Evolutionary conservation across 306 rosid genomes (phyloP).

Genomic region (Malus sylvestris): DNA sequence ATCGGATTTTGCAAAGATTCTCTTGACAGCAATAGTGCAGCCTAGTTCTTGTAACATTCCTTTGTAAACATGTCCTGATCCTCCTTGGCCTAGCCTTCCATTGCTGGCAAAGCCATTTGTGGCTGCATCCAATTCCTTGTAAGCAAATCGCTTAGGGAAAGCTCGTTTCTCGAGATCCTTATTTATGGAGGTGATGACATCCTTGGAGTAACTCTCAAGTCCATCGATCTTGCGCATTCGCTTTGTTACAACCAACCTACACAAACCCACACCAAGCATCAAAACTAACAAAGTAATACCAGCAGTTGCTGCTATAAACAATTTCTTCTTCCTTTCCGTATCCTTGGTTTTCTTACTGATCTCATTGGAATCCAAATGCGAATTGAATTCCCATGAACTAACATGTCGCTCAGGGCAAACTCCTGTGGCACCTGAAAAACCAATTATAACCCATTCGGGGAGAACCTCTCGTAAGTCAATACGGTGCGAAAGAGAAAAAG

Average conservation of each 20-base stretch:
- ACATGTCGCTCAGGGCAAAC: not conserved
- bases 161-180: conserved; percentile 32
- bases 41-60: conserved; percentile 14
- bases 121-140: conserved; percentile 29
- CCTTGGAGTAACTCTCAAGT: not conserved
- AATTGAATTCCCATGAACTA: conserved; percentile 11
- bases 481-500: not conserved
- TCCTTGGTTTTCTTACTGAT: not conserved
- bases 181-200: not conserved
- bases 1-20: conserved; percentile 33
- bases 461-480: conserved; percentile 6
- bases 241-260: not conserved
- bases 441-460: conserved; percentile 14
- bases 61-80: no score
- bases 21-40: conserved; percentile 40
- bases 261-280: not conserved
- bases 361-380: not conserved
- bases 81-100: conserved; percentile 21
- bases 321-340: not conserved
- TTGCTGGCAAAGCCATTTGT: conserved; percentile 33
- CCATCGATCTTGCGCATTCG: not conserved
- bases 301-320: not conserved
- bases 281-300: not conserved
- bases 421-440: conserved; percentile 20
- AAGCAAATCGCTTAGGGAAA: conserved; percentile 37